These are phyloP conservation scores for Thamnidium elegans DNA, from an alignment of 192 early-diverging fungal species.

Conservation along the genomic window DNA sequence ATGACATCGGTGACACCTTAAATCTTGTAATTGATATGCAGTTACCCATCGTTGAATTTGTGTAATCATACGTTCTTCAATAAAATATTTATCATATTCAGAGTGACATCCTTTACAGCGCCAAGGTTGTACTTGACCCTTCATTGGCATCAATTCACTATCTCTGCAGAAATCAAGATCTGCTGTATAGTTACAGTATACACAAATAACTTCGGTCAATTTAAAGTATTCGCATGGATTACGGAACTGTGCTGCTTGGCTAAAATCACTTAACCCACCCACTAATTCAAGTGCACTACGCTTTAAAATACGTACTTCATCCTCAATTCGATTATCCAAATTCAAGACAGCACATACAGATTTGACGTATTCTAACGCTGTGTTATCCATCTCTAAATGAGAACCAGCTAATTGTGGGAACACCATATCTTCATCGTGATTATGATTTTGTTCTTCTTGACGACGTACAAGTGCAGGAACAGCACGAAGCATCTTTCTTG, in stretches of 20 bases:
- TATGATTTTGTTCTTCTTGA: slow-evolving; percentile 15
- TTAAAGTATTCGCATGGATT: slow-evolving; percentile 83
- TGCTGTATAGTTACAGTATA: slow-evolving; percentile 77
- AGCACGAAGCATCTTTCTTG: slow-evolving; percentile 60
- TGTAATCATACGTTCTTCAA: slow-evolving; percentile 83
- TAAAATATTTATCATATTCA: slow-evolving; percentile 72
- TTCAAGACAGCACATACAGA: slow-evolving; percentile 70
- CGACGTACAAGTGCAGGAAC: slow-evolving; percentile 58
- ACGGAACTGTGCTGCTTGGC: slow-evolving; percentile 67
- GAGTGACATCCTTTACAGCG: slow-evolving; percentile 71
- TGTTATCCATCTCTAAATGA: slow-evolving; percentile 59
- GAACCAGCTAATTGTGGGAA: slow-evolving; percentile 62
- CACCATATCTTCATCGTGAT: slow-evolving; percentile 20
- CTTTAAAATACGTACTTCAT: slow-evolving; percentile 78
- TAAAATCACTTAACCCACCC: slow-evolving; percentile 76
- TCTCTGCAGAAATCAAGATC: slow-evolving; percentile 94
- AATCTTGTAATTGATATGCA: slow-evolving; percentile 87
- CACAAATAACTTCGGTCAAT: slow-evolving; percentile 81
- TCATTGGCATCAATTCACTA: slow-evolving; percentile 56
- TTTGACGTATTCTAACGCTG: slow-evolving; percentile 85
- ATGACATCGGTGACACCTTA: slow-evolving; percentile 78
- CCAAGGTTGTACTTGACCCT: slow-evolving; percentile 57
- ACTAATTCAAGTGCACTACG: slow-evolving; percentile 74
- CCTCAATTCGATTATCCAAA: slow-evolving; percentile 70
- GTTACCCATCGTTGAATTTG: slow-evolving; percentile 63